Conservation (phyloP, 768 basidiomycete species). For the Brasilioporus rufonigricans region DNA sequence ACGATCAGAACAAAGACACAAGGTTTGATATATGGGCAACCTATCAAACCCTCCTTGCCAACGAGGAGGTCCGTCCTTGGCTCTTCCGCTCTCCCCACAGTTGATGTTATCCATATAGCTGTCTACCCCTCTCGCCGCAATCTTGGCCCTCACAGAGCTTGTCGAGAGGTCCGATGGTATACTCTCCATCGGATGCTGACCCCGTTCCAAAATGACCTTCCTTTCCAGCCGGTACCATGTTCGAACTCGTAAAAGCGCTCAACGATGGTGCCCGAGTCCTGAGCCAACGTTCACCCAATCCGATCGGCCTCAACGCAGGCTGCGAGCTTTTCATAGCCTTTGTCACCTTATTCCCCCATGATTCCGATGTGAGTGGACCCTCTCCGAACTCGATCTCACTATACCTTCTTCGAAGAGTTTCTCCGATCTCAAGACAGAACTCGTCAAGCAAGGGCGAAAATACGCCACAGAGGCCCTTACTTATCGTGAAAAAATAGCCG, state of each 20-base stretch:
- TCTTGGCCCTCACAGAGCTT: slow-evolving; percentile 78
- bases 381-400: slow-evolving; percentile 9
- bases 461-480: slow-evolving; percentile 78
- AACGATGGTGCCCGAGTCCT: slow-evolving; percentile 70
- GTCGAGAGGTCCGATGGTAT: slow-evolving; percentile 79
- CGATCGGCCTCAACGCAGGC: slow-evolving; percentile 85
- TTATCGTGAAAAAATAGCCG: slow-evolving; percentile 88
- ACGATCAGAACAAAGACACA: too few species aligned
- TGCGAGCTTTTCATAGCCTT: slow-evolving; percentile 90
- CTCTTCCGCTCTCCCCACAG: not conserved
- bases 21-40: slow-evolving; percentile 52
- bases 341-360: slow-evolving; percentile 80
- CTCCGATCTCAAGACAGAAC: slow-evolving; percentile 75
- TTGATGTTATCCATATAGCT: too few species aligned
- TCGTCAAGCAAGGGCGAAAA: slow-evolving; percentile 76
- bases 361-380: slow-evolving; percentile 60
- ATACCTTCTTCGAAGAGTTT: slow-evolving; percentile 57
- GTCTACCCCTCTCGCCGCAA: slow-evolving; percentile 83
- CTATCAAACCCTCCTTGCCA: slow-evolving; percentile 58
- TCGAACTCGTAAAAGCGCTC: slow-evolving; percentile 84
- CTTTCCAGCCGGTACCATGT: slow-evolving; percentile 79
- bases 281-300: slow-evolving; percentile 62
- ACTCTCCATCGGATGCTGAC: slow-evolving; percentile 20
- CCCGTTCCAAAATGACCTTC: slow-evolving; percentile 4
- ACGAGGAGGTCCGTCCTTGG: slow-evolving; percentile 57